Conservation (phyloP, 495 filamentous ascomycete genomes). For the Penicillium subrubescens region DNA sequence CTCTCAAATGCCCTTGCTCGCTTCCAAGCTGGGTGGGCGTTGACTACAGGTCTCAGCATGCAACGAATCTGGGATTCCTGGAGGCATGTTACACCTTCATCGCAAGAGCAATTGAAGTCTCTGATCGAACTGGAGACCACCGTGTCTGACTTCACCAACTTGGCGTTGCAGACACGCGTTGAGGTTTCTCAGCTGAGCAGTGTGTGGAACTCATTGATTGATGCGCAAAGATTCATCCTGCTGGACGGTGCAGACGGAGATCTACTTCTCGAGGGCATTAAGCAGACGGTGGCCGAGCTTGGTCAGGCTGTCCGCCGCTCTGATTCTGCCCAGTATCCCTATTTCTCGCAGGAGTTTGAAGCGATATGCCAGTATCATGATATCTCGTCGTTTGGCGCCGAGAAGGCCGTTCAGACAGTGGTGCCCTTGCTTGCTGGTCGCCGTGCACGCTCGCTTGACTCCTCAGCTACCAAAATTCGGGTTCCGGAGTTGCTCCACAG, state of each 20-base stretch:
- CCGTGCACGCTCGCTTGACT: slow-evolving; percentile 35
- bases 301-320: slow-evolving; percentile 44
- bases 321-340: slow-evolving; percentile 40
- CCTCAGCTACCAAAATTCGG: slow-evolving; percentile 34
- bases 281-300: slow-evolving; percentile 58
- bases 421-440: slow-evolving; percentile 46
- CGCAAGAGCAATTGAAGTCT: slow-evolving; percentile 50
- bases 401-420: slow-evolving; percentile 30
- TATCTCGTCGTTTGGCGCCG: slow-evolving; percentile 29
- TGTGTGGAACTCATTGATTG: slow-evolving; percentile 47
- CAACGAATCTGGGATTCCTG: slow-evolving; percentile 77
- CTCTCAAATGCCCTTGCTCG: slow-evolving; percentile 43
- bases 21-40: slow-evolving; percentile 55
- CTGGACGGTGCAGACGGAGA: slow-evolving; percentile 41
- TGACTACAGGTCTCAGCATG: slow-evolving; percentile 81
- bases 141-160: slow-evolving; percentile 71
- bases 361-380: slow-evolving; percentile 64
- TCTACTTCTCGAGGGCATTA: slow-evolving; percentile 48
- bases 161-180: slow-evolving; percentile 48
- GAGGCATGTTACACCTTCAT: slow-evolving; percentile 63
- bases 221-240: slow-evolving; percentile 44
- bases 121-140: slow-evolving; percentile 65
- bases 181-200: slow-evolving; percentile 41
- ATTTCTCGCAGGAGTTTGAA: slow-evolving; percentile 67
- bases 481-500: slow-evolving; percentile 42